Conservation (phyloP, 164 flowering plant species). For the Pachysandra terminalis region DNA sequence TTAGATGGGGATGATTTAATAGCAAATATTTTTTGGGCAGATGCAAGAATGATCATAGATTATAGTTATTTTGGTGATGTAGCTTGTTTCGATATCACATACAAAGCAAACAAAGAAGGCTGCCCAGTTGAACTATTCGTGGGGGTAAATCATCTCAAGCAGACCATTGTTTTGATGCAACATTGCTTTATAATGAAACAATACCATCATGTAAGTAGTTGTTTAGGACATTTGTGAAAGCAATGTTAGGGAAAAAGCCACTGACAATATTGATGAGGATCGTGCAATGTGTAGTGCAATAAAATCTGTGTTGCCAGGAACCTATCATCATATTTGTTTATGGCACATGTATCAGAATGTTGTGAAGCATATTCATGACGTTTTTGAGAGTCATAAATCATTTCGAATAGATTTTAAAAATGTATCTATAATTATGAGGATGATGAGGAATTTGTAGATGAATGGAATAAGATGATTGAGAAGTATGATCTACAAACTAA, state of each 20-base stretch:
- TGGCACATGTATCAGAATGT: constrained; percentile 5
- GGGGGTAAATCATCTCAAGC: too few relatives aligned
- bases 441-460: neutral
- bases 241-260: constrained; percentile 2
- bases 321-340: neutral
- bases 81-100: too few relatives aligned
- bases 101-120: neutral
- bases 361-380: neutral
- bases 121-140: neutral
- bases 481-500: too few relatives aligned
- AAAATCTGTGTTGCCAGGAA: neutral
- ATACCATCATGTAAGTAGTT: too few relatives aligned
- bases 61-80: too few relatives aligned
- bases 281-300: neutral
- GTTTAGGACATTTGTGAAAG: too few relatives aligned
- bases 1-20: too few relatives aligned
- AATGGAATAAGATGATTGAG: neutral
- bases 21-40: too few relatives aligned
- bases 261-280: neutral
- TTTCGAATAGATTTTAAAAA: neutral
- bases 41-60: too few relatives aligned
- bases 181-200: too few relatives aligned
- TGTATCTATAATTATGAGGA: neutral
- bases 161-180: constrained; percentile 2
- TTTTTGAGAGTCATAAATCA: neutral